Conservation (phyloP, 495 filamentous ascomycete genomes). For the Penicillium alfredii region DNA sequence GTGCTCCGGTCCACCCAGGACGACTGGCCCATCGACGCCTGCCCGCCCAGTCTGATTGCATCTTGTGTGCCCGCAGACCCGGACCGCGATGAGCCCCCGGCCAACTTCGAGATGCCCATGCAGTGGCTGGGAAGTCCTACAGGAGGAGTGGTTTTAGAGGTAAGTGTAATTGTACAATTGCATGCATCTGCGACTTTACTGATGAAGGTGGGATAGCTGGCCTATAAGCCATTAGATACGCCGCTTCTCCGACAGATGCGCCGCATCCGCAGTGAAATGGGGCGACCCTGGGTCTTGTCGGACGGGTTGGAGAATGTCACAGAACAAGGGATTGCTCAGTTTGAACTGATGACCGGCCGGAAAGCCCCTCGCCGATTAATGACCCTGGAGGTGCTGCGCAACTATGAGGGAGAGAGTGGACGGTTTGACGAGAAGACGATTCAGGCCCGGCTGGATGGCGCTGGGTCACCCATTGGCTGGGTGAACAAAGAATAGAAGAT, state of each 20-base stretch:
- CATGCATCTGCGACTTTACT: neutral
- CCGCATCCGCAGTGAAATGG: slow-evolving; percentile 50
- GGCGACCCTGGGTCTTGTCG: slow-evolving; percentile 67
- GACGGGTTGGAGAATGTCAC: slow-evolving; percentile 73
- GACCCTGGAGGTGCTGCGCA: slow-evolving; percentile 59
- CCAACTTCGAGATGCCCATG: slow-evolving; percentile 68
- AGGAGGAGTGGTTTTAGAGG: slow-evolving; percentile 74
- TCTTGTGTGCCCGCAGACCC: slow-evolving; percentile 70
- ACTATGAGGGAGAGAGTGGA: slow-evolving; percentile 39
- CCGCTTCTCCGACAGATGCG: slow-evolving; percentile 63
- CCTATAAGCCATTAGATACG: slow-evolving; percentile 68
- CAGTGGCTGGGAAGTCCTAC: slow-evolving; percentile 72
- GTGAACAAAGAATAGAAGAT: no score
- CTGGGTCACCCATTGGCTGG: slow-evolving; percentile 14
- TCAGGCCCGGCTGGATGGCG: slow-evolving; percentile 33
- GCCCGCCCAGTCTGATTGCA: slow-evolving; percentile 67
- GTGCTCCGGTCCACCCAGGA: slow-evolving; percentile 54
- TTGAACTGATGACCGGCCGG: slow-evolving; percentile 77
- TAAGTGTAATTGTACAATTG: slow-evolving; percentile 23
- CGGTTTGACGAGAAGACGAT: slow-evolving; percentile 42
- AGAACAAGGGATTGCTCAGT: slow-evolving; percentile 79
- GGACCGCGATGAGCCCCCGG: slow-evolving; percentile 54
- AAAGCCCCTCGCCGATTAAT: slow-evolving; percentile 70
- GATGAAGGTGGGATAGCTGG: slow-evolving; percentile 44
- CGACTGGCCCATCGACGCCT: slow-evolving; percentile 58